These are phyloP conservation scores for Fusarium euwallaceae DNA, from an alignment of 2,329 filamentous ascomycete genomes.

Conservation along the genomic window DNA sequence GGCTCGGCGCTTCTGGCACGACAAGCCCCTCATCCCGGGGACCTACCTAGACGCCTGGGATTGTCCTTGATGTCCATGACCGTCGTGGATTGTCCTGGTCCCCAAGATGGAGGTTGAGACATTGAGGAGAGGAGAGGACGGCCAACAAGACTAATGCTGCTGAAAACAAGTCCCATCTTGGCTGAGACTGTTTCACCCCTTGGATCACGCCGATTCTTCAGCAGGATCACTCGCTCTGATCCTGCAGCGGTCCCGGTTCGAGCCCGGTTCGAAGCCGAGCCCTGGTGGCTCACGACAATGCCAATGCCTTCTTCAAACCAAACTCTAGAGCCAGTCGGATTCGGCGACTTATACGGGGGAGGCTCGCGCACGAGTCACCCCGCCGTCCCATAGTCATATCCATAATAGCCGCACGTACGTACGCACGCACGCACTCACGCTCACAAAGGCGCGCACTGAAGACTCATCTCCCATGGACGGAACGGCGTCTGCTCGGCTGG, in stretches of 20 bases:
- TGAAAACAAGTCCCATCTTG: slow-evolving; percentile 28
- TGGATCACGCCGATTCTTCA: slow-evolving; percentile 24
- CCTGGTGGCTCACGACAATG: slow-evolving; percentile 19
- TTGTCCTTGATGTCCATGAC: slow-evolving; percentile 8
- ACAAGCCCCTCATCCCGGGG: not conserved
- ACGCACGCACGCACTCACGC: not conserved
- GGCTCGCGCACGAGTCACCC: slow-evolving; percentile 32
- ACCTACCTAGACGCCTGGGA: not conserved
- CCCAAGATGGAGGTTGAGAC: slow-evolving; percentile 29
- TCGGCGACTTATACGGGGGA: slow-evolving; percentile 29
- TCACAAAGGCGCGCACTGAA: slow-evolving; percentile 14
- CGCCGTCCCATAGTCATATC: not conserved
- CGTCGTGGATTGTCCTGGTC: slow-evolving; percentile 36
- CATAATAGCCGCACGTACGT: slow-evolving; percentile 19
- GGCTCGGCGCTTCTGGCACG: slow-evolving; percentile 11
- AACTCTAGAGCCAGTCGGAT: slow-evolving; percentile 14
- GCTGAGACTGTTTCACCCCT: slow-evolving; percentile 44
- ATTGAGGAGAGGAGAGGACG: slow-evolving; percentile 16
- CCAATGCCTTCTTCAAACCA: slow-evolving; percentile 16
- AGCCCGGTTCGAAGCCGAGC: slow-evolving; percentile 26
- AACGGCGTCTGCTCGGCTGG: slow-evolving; percentile 34
- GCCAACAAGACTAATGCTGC: slow-evolving; percentile 27
- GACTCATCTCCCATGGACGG: slow-evolving; percentile 39
- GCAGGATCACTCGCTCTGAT: slow-evolving; percentile 34
- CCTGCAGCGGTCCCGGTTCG: slow-evolving; percentile 26